A percentile compares a stretch with the other conserved stretches of the same genome.
These are phyloP conservation scores for Candida palmyrensis DNA, from an alignment of 805 yeast species.

Conservation along the genomic window DNA sequence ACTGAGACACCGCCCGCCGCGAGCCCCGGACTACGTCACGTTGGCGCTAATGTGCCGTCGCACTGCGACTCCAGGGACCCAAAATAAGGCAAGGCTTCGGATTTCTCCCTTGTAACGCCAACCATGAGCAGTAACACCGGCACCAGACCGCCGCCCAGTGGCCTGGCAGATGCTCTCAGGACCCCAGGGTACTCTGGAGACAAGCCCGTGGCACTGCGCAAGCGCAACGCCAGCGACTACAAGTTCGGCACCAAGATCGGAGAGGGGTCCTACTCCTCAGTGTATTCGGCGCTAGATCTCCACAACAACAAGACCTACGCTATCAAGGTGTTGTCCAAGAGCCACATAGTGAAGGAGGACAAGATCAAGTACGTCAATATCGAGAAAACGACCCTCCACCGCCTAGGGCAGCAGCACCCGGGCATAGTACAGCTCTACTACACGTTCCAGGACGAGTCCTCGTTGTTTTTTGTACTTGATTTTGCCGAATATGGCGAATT, in stretches of 20 bases:
- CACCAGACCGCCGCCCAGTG: neutral
- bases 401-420: constrained; percentile 83
- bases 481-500: constrained; percentile 95
- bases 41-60: too few relatives aligned
- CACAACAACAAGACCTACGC: constrained; percentile 78
- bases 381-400: constrained; percentile 83
- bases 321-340: constrained; percentile 83
- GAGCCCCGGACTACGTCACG: too few relatives aligned
- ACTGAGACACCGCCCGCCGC: too few relatives aligned
- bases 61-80: too few relatives aligned
- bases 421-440: constrained; percentile 89
- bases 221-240: constrained; percentile 73
- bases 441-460: constrained; percentile 89
- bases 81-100: too few relatives aligned
- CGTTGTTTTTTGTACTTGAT: constrained; percentile 87
- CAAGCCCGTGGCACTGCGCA: constrained; percentile 10
- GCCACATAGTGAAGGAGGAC: constrained; percentile 89
- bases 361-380: constrained; percentile 95
- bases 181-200: neutral
- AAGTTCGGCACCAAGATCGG: constrained; percentile 86
- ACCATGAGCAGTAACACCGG: neutral
- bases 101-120: too few relatives aligned
- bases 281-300: constrained; percentile 76
- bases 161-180: neutral
- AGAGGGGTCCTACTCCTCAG: constrained; percentile 95